Conservation (phyloP, 2,329 filamentous ascomycete species). For the Neopestalotiopsis sp. region DNA sequence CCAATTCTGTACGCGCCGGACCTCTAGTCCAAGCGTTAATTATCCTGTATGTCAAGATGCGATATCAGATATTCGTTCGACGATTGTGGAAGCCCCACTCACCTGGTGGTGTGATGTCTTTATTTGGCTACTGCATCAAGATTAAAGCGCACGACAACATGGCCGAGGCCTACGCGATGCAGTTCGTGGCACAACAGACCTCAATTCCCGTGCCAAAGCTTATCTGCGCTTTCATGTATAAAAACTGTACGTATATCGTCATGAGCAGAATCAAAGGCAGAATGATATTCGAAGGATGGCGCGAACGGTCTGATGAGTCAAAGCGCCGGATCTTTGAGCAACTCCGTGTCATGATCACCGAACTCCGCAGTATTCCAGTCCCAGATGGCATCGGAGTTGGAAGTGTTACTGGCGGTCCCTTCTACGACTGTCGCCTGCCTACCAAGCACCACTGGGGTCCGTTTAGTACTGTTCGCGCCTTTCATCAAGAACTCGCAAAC, state of each 20-base stretch:
- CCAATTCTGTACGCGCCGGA: too few species aligned
- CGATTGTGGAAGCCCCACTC: too few species aligned
- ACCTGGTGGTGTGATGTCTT: too few species aligned
- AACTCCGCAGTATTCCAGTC: constrained; percentile 30
- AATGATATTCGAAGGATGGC: constrained; percentile 23
- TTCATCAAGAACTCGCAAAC: too few species aligned
- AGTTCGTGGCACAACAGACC: constrained; percentile 45
- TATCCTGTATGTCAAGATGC: too few species aligned
- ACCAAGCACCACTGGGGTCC: too few species aligned
- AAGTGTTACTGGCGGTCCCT: too few species aligned
- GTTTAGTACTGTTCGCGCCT: too few species aligned
- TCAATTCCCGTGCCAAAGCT: constrained; percentile 50
- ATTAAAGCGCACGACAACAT: constrained; percentile 20
- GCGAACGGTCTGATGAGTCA: constrained; percentile 14
- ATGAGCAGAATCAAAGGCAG: constrained; percentile 43
- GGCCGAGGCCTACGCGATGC: constrained; percentile 44
- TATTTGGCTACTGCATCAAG: too few species aligned
- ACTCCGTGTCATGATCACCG: constrained; percentile 26
- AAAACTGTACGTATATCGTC: constrained; percentile 47
- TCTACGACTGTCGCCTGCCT: too few species aligned
- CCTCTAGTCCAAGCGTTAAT: too few species aligned
- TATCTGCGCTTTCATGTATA: constrained; percentile 45
- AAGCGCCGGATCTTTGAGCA: constrained; percentile 25
- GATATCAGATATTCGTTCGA: too few species aligned
- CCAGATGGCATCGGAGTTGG: constrained; percentile 22